These are phyloP conservation scores for Angophora floribunda DNA, from an alignment of 345 rosid genomes.

Conservation along the genomic window DNA sequence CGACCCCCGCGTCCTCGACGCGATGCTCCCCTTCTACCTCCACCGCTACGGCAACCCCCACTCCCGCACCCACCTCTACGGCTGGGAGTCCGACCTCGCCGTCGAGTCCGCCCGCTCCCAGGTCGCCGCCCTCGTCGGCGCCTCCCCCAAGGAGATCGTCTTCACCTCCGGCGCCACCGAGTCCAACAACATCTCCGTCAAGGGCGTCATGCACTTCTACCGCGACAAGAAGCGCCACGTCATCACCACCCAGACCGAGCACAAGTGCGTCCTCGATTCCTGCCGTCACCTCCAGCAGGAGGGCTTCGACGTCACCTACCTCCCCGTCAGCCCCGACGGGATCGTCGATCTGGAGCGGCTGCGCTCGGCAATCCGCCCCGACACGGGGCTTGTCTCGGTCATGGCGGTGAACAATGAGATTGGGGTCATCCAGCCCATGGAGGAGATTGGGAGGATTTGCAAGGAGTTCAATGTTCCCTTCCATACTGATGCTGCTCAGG, in stretches of 20 bases:
- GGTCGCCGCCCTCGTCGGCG: slow-evolving; percentile 65
- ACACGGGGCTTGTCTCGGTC: slow-evolving; percentile 77
- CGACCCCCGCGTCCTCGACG: slow-evolving; percentile 83
- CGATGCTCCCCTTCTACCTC: slow-evolving; percentile 69
- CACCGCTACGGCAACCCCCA: slow-evolving; percentile 84
- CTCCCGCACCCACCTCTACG: slow-evolving; percentile 92
- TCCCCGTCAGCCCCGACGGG: slow-evolving; percentile 69
- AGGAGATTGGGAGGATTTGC: slow-evolving; percentile 78
- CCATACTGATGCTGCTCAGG: slow-evolving; percentile 95
- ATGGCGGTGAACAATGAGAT: slow-evolving; percentile 98
- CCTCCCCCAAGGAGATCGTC: slow-evolving; percentile 81
- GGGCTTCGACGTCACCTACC: slow-evolving; percentile 86
- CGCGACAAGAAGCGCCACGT: slow-evolving; percentile 85
- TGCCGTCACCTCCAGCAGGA: slow-evolving; percentile 95
- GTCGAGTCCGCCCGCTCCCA: slow-evolving; percentile 76
- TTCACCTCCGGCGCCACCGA: slow-evolving; percentile 98
- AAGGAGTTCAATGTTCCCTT: slow-evolving; percentile 73
- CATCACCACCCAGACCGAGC: slow-evolving; percentile 93
- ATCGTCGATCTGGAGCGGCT: slow-evolving; percentile 63
- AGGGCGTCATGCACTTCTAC: slow-evolving; percentile 94
- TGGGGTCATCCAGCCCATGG: slow-evolving; percentile 92
- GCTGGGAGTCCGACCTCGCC: slow-evolving; percentile 95
- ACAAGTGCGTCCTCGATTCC: slow-evolving; percentile 90
- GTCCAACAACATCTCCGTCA: slow-evolving; percentile 73
- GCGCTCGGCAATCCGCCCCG: slow-evolving; percentile 54